A percentile compares a stretch with the other conserved stretches of the same genome.
These are phyloP conservation scores for Irpex rosettiformis DNA, from an alignment of 1,284 basidiomycete species.

Conservation along the genomic window DNA sequence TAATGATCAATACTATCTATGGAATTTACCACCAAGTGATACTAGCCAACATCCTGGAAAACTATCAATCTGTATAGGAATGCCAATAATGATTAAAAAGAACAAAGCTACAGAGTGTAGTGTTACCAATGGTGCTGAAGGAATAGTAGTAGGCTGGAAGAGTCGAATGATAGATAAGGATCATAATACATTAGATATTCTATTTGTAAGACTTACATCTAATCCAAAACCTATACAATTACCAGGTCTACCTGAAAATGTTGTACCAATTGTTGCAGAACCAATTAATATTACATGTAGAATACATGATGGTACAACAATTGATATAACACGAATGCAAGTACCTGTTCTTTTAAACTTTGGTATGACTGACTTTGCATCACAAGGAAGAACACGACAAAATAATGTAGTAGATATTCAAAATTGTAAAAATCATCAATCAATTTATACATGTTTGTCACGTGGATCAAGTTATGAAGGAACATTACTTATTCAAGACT, in stretches of 20 bases:
- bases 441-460: constrained; percentile 13
- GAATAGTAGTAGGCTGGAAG: constrained; percentile 31
- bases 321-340: constrained; percentile 27
- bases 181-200: constrained; percentile 25
- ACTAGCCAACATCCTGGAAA: constrained; percentile 25
- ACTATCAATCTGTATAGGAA: constrained; percentile 33
- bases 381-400: constrained; percentile 9
- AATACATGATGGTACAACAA: constrained; percentile 25
- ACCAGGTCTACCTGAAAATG: constrained; percentile 33
- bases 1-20: constrained; percentile 25
- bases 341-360: too few species aligned
- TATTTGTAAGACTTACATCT: constrained; percentile 34
- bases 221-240: constrained; percentile 29
- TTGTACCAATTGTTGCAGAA: constrained; percentile 31
- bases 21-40: constrained; percentile 22
- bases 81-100: constrained; percentile 37
- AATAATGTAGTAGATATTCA: constrained; percentile 9
- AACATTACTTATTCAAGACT: constrained; percentile 9
- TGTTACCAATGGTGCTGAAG: constrained; percentile 41
- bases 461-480: constrained; percentile 4
- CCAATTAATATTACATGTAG: constrained; percentile 14
- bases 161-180: constrained; percentile 1
- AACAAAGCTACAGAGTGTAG: constrained; percentile 36
- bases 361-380: constrained; percentile 11
- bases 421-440: constrained; percentile 8